Conservation (phyloP, 2,329 filamentous ascomycete species). For the Thielaviopsis ethacetica region DNA sequence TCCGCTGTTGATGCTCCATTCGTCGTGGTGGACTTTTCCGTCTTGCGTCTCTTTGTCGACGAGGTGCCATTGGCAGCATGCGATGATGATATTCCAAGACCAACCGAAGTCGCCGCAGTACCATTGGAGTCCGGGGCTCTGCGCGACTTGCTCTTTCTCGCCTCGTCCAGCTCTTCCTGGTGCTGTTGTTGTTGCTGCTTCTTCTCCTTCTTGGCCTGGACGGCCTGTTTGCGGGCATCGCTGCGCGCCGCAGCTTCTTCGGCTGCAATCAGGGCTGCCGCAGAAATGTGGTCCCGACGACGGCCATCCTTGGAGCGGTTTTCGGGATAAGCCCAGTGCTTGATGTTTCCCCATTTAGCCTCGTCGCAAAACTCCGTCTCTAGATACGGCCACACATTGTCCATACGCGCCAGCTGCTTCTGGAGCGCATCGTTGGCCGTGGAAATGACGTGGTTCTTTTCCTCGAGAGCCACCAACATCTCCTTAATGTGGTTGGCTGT, state of each 20-base stretch:
- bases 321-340: constrained; percentile 90
- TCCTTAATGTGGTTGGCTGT: constrained; percentile 65
- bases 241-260: constrained; percentile 73
- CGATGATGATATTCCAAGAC: constrained; percentile 45
- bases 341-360: constrained; percentile 77
- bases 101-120: constrained; percentile 36
- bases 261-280: constrained; percentile 59
- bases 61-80: constrained; percentile 31
- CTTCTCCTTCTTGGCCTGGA: constrained; percentile 58
- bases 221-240: constrained; percentile 68
- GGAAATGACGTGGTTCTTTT: constrained; percentile 93
- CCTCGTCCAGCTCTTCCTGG: constrained; percentile 25
- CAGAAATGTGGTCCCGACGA: constrained; percentile 64
- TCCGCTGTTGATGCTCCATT: not conserved
- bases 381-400: constrained; percentile 74
- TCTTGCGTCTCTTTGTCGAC: constrained; percentile 61
- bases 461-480: constrained; percentile 80
- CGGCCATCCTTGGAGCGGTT: constrained; percentile 63
- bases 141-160: constrained; percentile 42
- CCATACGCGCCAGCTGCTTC: constrained; percentile 68
- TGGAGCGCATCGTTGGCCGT: constrained; percentile 82
- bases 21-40: constrained; percentile 41
- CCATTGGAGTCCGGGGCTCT: constrained; percentile 17
- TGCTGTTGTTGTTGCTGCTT: constrained; percentile 45
- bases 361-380: constrained; percentile 86